Conservation (phyloP, 2,329 filamentous ascomycete species). For the Xylariales sp. region DNA sequence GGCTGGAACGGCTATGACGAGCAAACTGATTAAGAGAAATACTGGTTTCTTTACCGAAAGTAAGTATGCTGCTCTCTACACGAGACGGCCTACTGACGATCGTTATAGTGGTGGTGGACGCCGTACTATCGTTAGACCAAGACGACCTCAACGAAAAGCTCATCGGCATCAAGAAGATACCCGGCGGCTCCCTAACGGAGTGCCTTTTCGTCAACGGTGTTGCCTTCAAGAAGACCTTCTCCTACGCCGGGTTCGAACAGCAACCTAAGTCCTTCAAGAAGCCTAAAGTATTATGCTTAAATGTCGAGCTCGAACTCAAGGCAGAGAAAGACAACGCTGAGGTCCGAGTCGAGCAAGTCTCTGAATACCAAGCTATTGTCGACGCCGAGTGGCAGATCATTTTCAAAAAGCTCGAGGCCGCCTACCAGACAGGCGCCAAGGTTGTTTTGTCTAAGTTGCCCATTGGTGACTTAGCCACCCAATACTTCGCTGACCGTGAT, state of each 20-base stretch:
- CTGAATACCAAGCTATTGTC: constrained; percentile 98
- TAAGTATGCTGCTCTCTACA: constrained; percentile 57
- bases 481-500: constrained; percentile 97
- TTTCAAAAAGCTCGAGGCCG: constrained; percentile 97
- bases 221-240: constrained; percentile 99
- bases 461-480: constrained; percentile 96
- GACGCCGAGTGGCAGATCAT: constrained; percentile 99
- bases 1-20: constrained; percentile 97
- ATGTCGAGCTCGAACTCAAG: constrained; percentile 98
- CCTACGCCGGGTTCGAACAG: constrained; percentile 98
- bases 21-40: constrained; percentile 98
- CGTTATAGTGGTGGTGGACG: constrained; percentile 90
- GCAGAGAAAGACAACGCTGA: constrained; percentile 99
- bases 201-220: constrained; percentile 98
- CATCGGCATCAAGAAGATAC: constrained; percentile 98
- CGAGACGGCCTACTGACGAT: constrained; percentile 10
- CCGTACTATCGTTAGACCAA: constrained; percentile 94
- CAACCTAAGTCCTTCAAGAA: constrained; percentile 95
- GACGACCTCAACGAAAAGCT: constrained; percentile 97
- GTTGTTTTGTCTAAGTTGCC: constrained; percentile 97
- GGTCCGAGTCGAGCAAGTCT: constrained; percentile 96
- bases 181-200: constrained; percentile 93
- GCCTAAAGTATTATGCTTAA: constrained; percentile 96
- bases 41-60: constrained; percentile 97
- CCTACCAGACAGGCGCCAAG: constrained; percentile 94